These are phyloP conservation scores for Quercus phellos DNA, from an alignment of 331 rosid species.

Conservation along the genomic window DNA sequence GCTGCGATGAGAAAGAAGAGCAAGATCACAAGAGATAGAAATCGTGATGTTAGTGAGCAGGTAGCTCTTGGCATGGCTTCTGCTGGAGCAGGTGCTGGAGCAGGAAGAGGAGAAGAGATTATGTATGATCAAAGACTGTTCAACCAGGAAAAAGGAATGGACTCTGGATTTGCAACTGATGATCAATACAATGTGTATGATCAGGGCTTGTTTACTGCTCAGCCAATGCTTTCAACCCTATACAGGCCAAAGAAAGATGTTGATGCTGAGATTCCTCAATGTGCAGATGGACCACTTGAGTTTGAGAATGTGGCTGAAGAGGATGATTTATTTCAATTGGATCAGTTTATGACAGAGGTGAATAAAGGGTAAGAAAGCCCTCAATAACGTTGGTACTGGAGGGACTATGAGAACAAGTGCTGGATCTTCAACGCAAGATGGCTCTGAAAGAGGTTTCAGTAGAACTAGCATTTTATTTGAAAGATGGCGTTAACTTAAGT, in stretches of 20 bases:
- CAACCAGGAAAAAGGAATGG: conserved; percentile 44
- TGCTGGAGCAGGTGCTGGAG: conserved; percentile 49
- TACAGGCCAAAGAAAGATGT: conserved; percentile 83
- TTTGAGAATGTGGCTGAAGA: conserved; percentile 33
- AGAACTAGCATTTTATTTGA: conserved; percentile 64
- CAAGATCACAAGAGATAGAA: conserved; percentile 87
- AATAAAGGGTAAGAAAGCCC: conserved; percentile 69
- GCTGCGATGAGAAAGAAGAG: conserved; percentile 75
- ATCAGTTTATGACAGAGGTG: conserved; percentile 70
- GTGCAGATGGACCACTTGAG: conserved; percentile 73
- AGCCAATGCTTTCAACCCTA: conserved; percentile 74
- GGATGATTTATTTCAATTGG: conserved; percentile 83
- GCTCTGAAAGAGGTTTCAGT: conserved; percentile 52
- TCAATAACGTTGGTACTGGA: conserved; percentile 56
- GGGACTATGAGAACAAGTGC: conserved; percentile 77
- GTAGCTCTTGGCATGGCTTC: conserved; percentile 94
- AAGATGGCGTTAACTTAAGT: conserved; percentile 36
- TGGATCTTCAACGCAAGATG: conserved; percentile 59
- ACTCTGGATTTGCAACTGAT: conserved; percentile 75
- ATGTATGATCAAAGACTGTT: too few species aligned
- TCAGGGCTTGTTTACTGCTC: conserved; percentile 69
- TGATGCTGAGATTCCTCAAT: conserved; percentile 61
- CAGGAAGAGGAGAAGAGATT: conserved; percentile 48
- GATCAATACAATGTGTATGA: conserved; percentile 89
- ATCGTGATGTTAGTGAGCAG: conserved; percentile 86